Evolutionary conservation across 306 rosid species (phyloP).

Genomic region (Benincasa hispida): DNA sequence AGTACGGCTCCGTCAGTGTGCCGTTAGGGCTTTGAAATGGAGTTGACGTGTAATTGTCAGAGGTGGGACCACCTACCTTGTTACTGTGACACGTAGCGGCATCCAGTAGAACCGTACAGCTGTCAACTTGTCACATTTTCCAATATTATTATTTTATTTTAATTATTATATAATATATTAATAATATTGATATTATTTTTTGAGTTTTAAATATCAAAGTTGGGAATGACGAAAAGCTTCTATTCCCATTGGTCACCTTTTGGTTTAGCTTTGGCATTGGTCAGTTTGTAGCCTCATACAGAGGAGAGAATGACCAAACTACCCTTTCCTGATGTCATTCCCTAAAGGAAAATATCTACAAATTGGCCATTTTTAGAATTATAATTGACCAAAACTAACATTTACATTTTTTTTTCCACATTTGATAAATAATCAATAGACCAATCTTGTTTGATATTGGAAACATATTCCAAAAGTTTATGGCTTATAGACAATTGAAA

Average conservation of each 20-base stretch:
- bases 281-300: neutral
- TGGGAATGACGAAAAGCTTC: neutral
- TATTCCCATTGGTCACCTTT: neutral
- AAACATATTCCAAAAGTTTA: neutral
- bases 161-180: no score
- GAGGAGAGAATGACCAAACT: neutral
- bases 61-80: neutral
- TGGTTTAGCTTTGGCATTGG: neutral
- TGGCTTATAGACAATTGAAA: neutral
- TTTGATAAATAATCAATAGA: neutral
- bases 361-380: neutral
- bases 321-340: neutral
- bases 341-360: neutral
- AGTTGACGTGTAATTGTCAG: neutral
- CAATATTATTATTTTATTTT: neutral
- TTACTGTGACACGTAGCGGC: neutral
- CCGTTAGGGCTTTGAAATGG: neutral
- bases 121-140: neutral
- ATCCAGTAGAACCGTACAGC: neutral
- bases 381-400: neutral
- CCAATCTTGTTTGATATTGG: neutral
- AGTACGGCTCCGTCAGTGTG: neutral
- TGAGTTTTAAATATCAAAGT: neutral
- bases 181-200: neutral
- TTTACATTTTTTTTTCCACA: neutral